Evolutionary conservation across 1,284 basidiomycete species (phyloP).

Genomic region (Tilletia indica): DNA sequence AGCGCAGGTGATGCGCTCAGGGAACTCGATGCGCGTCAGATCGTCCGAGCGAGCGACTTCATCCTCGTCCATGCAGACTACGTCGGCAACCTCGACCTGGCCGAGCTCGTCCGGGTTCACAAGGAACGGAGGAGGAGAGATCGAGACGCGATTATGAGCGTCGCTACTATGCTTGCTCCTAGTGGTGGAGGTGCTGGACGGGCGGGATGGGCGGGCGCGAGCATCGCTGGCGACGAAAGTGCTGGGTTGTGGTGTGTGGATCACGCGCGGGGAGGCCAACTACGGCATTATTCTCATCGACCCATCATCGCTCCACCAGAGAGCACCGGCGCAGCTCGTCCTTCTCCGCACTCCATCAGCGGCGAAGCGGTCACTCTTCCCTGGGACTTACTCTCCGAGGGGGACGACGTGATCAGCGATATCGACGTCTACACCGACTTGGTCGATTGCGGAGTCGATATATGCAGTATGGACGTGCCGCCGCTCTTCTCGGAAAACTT

Average conservation of each 20-base stretch:
- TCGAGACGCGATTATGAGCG: constrained; percentile 91
- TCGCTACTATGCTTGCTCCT: constrained; percentile 34
- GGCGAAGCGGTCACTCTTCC: constrained; percentile 28
- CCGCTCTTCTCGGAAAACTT: constrained; percentile 99
- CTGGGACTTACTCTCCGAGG: constrained; percentile 65
- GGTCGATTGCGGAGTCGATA: constrained; percentile 69
- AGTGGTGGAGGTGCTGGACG: constrained; percentile 30
- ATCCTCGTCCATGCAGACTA: constrained; percentile 80
- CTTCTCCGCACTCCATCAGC: constrained; percentile 25
- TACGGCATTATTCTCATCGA: constrained; percentile 30
- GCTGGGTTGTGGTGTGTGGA: constrained; percentile 5
- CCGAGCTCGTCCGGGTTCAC: constrained; percentile 81
- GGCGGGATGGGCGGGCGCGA: not conserved
- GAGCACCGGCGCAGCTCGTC: constrained; percentile 17
- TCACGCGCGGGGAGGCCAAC: not conserved
- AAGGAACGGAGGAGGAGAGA: constrained; percentile 81
- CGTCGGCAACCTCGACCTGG: constrained; percentile 87
- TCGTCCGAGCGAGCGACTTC: constrained; percentile 76
- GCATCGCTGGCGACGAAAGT: constrained; percentile 2
- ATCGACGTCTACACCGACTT: constrained; percentile 81
- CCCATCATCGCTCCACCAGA: constrained; percentile 26
- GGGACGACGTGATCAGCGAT: constrained; percentile 57
- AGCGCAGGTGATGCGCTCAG: constrained; percentile 94
- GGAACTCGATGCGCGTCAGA: constrained; percentile 82
- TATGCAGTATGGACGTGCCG: constrained; percentile 77